Conservation (phyloP, 768 basidiomycete genomes). For the Podaxis rugospora region DNA sequence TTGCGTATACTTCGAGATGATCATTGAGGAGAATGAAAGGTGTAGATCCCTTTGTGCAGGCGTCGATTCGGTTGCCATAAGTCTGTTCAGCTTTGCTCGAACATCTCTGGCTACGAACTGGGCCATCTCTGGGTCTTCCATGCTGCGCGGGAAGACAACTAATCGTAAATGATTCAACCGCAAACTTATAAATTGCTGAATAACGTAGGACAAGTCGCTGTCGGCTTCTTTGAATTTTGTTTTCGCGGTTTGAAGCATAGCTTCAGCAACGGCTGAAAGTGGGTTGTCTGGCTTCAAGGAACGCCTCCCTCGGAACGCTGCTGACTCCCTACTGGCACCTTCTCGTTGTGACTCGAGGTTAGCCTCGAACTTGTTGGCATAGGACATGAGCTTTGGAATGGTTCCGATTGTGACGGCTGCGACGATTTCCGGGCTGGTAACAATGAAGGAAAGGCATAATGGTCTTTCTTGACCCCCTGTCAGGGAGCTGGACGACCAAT, state of each 20-base stretch:
- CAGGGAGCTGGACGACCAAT: slow-evolving; percentile 62
- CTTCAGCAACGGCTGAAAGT: slow-evolving; percentile 80
- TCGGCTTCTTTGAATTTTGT: slow-evolving; percentile 69
- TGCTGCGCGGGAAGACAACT: slow-evolving; percentile 74
- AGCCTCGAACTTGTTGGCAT: slow-evolving; percentile 68
- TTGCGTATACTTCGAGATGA: slow-evolving; percentile 70
- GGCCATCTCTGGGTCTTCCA: slow-evolving; percentile 74
- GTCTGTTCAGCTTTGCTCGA: slow-evolving; percentile 64
- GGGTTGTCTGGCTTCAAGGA: slow-evolving; percentile 74
- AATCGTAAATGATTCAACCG: slow-evolving; percentile 60
- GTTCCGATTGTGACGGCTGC: slow-evolving; percentile 69
- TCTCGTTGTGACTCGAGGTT: slow-evolving; percentile 70
- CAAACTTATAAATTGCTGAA: slow-evolving; percentile 74
- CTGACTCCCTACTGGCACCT: slow-evolving; percentile 76
- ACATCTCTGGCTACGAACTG: slow-evolving; percentile 68
- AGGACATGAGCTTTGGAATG: slow-evolving; percentile 71
- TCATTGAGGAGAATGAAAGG: slow-evolving; percentile 72
- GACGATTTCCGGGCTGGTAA: slow-evolving; percentile 64
- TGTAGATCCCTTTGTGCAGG: slow-evolving; percentile 61
- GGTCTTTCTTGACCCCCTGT: slow-evolving; percentile 37
- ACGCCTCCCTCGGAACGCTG: slow-evolving; percentile 69
- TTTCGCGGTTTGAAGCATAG: slow-evolving; percentile 74
- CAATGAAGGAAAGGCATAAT: slow-evolving; percentile 69
- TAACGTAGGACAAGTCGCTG: slow-evolving; percentile 49
- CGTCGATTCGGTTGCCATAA: slow-evolving; percentile 44